Evolutionary conservation across 1,284 basidiomycete genomes (phyloP).

Genomic region (Inonotus hispidus): DNA sequence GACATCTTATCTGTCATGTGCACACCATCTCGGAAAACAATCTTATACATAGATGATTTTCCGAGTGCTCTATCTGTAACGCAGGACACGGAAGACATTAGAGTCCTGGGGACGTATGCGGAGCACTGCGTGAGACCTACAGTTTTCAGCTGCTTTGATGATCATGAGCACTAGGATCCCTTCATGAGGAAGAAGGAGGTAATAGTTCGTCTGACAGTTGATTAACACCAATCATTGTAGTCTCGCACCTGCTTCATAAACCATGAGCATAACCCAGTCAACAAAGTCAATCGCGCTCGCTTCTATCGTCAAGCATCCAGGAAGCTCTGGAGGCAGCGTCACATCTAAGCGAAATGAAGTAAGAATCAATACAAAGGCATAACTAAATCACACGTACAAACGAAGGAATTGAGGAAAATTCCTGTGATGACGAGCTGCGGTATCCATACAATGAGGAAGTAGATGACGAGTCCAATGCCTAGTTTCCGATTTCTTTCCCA

Average conservation of each 20-base stretch:
- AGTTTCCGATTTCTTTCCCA: background rate
- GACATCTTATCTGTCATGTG: background rate
- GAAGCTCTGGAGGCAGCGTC: background rate
- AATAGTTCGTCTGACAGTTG: background rate
- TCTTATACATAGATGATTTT: background rate
- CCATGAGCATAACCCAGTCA: background rate
- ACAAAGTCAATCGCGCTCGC: background rate
- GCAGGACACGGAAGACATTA: background rate
- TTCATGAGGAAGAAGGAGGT: background rate
- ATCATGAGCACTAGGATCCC: background rate
- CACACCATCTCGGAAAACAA: background rate
- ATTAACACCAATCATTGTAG: background rate
- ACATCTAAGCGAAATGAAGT: background rate
- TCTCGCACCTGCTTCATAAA: background rate
- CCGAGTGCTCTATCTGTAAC: background rate
- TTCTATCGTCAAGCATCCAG: background rate
- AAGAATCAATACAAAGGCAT: background rate
- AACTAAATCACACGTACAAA: background rate
- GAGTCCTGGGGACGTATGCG: background rate
- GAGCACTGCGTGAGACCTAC: background rate
- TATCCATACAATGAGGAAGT: background rate
- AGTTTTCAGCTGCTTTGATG: background rate
- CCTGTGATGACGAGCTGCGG: background rate
- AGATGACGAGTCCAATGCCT: conserved; percentile 1
- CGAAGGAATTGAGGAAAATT: background rate